A percentile compares a stretch with the other conserved stretches of the same genome.
Evolutionary conservation across 163 green algal species (phyloP).

Genomic region (Chloroidium sp.): DNA sequence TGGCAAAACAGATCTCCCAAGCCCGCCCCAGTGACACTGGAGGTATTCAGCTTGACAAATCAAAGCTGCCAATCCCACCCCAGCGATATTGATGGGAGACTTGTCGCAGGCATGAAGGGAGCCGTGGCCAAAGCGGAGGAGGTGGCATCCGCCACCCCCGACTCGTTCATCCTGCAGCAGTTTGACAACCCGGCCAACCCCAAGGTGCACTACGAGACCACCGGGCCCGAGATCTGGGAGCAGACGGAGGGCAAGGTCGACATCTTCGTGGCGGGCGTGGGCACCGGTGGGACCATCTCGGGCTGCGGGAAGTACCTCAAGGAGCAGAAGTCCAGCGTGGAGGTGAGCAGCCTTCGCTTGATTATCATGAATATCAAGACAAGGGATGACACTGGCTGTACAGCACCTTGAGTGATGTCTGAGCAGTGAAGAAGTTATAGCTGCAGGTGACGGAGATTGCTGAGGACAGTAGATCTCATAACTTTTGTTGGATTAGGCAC

Average conservation of each 20-base stretch:
- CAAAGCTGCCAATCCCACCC: too few relatives aligned
- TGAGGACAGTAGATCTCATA: too few relatives aligned
- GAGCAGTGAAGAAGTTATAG: too few relatives aligned
- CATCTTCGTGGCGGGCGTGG: slow-evolving; percentile 47
- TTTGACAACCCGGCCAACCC: slow-evolving; percentile 96
- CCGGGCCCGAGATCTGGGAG: slow-evolving; percentile 96
- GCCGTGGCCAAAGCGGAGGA: slow-evolving; percentile 93
- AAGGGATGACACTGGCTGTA: too few relatives aligned
- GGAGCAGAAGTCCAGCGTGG: slow-evolving; percentile 82
- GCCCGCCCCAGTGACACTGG: too few relatives aligned
- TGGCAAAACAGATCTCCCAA: too few relatives aligned
- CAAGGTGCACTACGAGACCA: slow-evolving; percentile 79
- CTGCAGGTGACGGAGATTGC: too few relatives aligned
- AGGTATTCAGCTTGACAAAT: too few relatives aligned
- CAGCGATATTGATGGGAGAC: too few relatives aligned
- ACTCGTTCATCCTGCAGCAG: slow-evolving; percentile 91
- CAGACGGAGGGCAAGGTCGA: slow-evolving; percentile 79
- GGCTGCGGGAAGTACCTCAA: slow-evolving; percentile 84
- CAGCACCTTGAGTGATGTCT: too few relatives aligned
- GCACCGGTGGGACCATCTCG: slow-evolving; percentile 96
- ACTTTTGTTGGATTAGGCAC: too few relatives aligned
- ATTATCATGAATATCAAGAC: too few relatives aligned
- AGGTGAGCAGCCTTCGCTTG: slow-evolving; percentile 29
- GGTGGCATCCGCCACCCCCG: slow-evolving; percentile 68
- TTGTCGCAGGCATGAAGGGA: slow-evolving; percentile 62